A percentile compares a stretch with the other conserved stretches of the same genome.
Conservation (phyloP, 345 rosid genomes). For the Melaleuca quinquenervia region DNA sequence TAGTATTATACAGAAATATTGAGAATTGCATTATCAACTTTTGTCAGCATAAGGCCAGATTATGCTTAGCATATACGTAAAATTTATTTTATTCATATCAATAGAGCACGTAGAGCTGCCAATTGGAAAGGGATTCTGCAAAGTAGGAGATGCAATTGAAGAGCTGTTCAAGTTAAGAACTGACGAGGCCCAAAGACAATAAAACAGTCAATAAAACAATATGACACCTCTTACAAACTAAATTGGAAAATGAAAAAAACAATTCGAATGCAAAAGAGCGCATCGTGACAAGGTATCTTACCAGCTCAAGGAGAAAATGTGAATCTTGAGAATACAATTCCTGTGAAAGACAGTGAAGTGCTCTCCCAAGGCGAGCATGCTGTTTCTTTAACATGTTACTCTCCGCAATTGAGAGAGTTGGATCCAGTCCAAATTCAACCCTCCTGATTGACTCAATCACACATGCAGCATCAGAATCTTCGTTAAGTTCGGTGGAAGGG, state of each 20-base stretch:
- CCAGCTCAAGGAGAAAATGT: constrained; percentile 98
- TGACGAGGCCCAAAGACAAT: background rate
- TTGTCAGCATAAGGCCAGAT: background rate
- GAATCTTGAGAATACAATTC: constrained; percentile 97
- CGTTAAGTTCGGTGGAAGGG: constrained; percentile 12
- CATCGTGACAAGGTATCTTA: constrained; percentile 15
- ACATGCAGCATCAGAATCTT: constrained; percentile 27
- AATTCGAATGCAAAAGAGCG: background rate
- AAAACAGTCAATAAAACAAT: background rate
- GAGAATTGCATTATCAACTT: background rate
- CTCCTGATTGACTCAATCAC: constrained; percentile 73
- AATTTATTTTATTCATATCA: background rate
- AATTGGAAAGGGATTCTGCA: background rate
- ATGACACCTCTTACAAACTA: background rate
- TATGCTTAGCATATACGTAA: background rate
- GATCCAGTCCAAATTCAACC: constrained; percentile 82
- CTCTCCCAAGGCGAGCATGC: constrained; percentile 98
- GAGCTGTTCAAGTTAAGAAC: background rate
- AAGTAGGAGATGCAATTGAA: background rate
- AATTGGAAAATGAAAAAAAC: background rate
- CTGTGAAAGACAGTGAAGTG: constrained; percentile 95
- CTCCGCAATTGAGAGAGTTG: constrained; percentile 51
- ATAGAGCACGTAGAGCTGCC: background rate
- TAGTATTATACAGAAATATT: background rate
- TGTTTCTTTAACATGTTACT: constrained; percentile 74